Conservation (phyloP, 2,329 filamentous ascomycete species). For the Pleomassaria siparia region DNA sequence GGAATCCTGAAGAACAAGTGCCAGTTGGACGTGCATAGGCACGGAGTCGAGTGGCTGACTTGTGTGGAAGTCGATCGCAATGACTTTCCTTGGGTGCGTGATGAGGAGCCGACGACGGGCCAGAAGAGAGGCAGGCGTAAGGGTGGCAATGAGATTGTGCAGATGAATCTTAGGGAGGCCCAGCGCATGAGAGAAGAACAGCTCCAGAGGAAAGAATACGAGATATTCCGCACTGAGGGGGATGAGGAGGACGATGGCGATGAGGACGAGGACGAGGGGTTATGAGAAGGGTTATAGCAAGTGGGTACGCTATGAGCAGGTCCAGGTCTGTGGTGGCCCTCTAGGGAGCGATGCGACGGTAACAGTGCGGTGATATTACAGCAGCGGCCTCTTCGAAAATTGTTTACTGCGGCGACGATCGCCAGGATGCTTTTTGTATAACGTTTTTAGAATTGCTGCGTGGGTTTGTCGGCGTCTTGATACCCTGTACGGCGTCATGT, state of each 20-base stretch:
- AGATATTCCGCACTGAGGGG: too few species aligned
- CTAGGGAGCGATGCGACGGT: background rate
- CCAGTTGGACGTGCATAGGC: constrained; percentile 42
- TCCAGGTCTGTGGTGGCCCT: too few species aligned
- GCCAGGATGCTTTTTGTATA: background rate
- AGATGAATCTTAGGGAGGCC: constrained; percentile 22
- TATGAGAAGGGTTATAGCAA: constrained; percentile 3
- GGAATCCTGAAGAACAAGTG: constrained; percentile 45
- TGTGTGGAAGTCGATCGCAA: constrained; percentile 44
- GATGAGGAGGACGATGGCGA: constrained; percentile 12
- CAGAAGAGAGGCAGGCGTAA: constrained; percentile 22
- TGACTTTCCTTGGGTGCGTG: constrained; percentile 46
- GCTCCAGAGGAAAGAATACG: too few species aligned
- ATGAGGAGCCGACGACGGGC: constrained; percentile 5
- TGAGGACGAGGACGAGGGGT: constrained; percentile 8
- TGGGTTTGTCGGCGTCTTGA: background rate
- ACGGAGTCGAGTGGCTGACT: constrained; percentile 48
- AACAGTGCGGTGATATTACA: background rate
- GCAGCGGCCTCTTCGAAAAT: too few species aligned
- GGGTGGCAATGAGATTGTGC: constrained; percentile 33
- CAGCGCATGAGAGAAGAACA: constrained; percentile 10
- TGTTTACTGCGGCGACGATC: background rate
- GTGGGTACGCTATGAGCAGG: constrained; percentile 2
- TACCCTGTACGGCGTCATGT: background rate
- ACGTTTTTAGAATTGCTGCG: background rate